These are phyloP conservation scores for Curvularia sp. DNA, from an alignment of 2,329 filamentous ascomycete species.

Conservation along the genomic window DNA sequence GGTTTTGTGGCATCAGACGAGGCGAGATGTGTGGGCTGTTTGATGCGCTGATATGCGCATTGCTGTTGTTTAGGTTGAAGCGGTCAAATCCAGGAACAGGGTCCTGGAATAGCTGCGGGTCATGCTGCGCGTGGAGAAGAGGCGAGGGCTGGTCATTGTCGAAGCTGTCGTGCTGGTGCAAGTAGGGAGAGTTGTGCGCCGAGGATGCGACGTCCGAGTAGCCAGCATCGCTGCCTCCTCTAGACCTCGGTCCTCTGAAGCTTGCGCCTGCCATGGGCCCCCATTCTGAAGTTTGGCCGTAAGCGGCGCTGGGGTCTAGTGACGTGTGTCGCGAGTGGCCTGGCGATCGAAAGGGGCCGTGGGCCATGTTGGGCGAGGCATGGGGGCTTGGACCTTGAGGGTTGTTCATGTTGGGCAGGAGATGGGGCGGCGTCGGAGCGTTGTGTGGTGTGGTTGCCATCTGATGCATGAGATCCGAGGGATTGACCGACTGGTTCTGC, in stretches of 20 bases:
- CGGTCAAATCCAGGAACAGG: slow-evolving; percentile 73
- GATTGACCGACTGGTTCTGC: slow-evolving; percentile 55
- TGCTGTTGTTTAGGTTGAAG: slow-evolving; percentile 70
- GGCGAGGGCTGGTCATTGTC: slow-evolving; percentile 82
- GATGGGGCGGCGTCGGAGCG: slow-evolving; percentile 63
- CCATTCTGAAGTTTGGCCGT: slow-evolving; percentile 66
- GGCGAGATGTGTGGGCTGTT: slow-evolving; percentile 76
- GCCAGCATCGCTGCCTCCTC: slow-evolving; percentile 78
- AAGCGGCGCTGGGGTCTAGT: slow-evolving; percentile 67
- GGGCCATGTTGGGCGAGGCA: slow-evolving; percentile 61
- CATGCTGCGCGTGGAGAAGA: slow-evolving; percentile 74
- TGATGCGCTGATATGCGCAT: slow-evolving; percentile 63
- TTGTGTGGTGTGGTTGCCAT: slow-evolving; percentile 61
- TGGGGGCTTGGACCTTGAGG: slow-evolving; percentile 62
- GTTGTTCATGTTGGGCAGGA: slow-evolving; percentile 61
- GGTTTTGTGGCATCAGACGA: slow-evolving; percentile 73
- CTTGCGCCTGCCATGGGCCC: slow-evolving; percentile 57
- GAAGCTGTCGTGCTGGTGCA: slow-evolving; percentile 79
- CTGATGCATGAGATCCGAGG: slow-evolving; percentile 56
- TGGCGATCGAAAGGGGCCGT: slow-evolving; percentile 60
- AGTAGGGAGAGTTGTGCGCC: slow-evolving; percentile 80
- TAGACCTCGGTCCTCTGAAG: slow-evolving; percentile 78
- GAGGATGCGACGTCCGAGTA: slow-evolving; percentile 84
- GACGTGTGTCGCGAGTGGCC: slow-evolving; percentile 66
- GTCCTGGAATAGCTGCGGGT: slow-evolving; percentile 76